Evolutionary conservation across 495 filamentous ascomycete genomes (phyloP).

Genomic region (Letharia columbiana): DNA sequence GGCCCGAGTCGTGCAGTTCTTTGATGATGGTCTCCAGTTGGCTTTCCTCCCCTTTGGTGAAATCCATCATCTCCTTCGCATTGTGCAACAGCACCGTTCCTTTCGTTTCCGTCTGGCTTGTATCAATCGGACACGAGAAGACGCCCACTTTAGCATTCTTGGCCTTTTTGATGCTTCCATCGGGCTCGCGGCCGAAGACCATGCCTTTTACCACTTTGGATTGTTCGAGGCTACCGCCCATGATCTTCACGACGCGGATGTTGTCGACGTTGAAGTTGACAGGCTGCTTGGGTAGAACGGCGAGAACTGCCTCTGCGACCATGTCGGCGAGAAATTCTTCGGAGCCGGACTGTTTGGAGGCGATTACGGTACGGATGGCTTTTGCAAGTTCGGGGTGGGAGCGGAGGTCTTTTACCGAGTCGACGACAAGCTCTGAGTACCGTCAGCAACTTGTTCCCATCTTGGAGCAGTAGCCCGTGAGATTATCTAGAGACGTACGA

Average conservation of each 20-base stretch:
- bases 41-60: slow-evolving; percentile 91
- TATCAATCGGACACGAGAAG: slow-evolving; percentile 94
- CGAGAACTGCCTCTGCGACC: slow-evolving; percentile 87
- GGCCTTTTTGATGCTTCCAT: slow-evolving; percentile 82
- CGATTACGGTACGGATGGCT: slow-evolving; percentile 89
- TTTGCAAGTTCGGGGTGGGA: slow-evolving; percentile 79
- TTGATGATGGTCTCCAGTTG: slow-evolving; percentile 88
- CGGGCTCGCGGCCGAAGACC: slow-evolving; percentile 91
- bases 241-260: slow-evolving; percentile 97
- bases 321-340: slow-evolving; percentile 79
- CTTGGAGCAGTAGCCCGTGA: too few relatives aligned
- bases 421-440: slow-evolving; percentile 67
- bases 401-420: slow-evolving; percentile 78
- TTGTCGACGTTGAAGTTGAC: slow-evolving; percentile 99
- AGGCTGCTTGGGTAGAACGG: slow-evolving; percentile 95
- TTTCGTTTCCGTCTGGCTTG: slow-evolving; percentile 95
- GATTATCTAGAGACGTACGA: slow-evolving; percentile 37
- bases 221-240: slow-evolving; percentile 92
- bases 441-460: background rate
- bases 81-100: slow-evolving; percentile 98
- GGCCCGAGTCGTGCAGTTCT: slow-evolving; percentile 86
- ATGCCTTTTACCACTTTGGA: slow-evolving; percentile 94
- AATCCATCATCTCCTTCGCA: slow-evolving; percentile 96
- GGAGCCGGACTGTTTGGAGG: slow-evolving; percentile 89
- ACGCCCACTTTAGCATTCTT: slow-evolving; percentile 91